Conservation (phyloP, 805 yeast species). For the Ogataea pignaliae region DNA sequence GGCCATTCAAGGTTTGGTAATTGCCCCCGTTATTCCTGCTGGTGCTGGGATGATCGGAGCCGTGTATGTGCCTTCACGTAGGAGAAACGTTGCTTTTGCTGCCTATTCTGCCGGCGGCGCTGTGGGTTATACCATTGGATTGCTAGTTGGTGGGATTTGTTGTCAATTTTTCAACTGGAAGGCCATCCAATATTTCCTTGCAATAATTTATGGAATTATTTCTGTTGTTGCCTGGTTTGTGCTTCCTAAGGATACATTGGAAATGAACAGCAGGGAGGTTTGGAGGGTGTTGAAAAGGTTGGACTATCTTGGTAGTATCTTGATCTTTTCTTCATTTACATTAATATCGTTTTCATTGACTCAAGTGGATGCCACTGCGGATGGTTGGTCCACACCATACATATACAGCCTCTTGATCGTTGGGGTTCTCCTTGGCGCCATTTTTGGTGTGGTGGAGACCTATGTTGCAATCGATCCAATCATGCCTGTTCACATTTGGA, state of each 20-base stretch:
- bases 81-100: slow-evolving; percentile 25
- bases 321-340: slow-evolving; percentile 31
- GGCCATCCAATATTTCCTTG: slow-evolving; percentile 32
- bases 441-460: slow-evolving; percentile 31
- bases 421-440: slow-evolving; percentile 28
- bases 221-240: slow-evolving; percentile 18
- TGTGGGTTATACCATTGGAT: slow-evolving; percentile 28
- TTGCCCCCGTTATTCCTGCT: slow-evolving; percentile 37
- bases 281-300: slow-evolving; percentile 16
- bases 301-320: slow-evolving; percentile 35
- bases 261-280: slow-evolving; percentile 11
- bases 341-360: slow-evolving; percentile 36
- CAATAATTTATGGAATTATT: slow-evolving; percentile 31
- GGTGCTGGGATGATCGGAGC: slow-evolving; percentile 39
- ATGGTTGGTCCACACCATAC: slow-evolving; percentile 38
- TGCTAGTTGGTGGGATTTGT: neutral
- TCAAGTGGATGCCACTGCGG: slow-evolving; percentile 33
- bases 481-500: slow-evolving; percentile 39
- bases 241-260: slow-evolving; percentile 30
- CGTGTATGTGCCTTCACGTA: slow-evolving; percentile 24
- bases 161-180: slow-evolving; percentile 25
- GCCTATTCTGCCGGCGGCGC: slow-evolving; percentile 32
- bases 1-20: slow-evolving; percentile 35
- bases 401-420: slow-evolving; percentile 34
- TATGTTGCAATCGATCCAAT: slow-evolving; percentile 33